Conservation (phyloP, 2,329 filamentous ascomycete genomes). For the Scedosporium boydii region DNA sequence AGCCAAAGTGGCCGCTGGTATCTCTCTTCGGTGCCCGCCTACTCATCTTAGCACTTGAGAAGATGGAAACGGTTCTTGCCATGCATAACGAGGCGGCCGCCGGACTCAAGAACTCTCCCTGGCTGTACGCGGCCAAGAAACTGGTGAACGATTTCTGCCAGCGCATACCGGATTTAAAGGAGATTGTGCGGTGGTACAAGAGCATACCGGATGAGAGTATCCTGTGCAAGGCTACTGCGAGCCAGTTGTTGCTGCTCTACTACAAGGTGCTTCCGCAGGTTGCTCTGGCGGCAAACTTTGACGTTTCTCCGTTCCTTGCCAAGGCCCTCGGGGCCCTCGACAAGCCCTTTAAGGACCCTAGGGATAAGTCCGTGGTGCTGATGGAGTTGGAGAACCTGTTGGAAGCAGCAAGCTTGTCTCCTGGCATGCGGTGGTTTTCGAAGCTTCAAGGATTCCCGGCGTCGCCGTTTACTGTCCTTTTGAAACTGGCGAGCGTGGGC, state of each 20-base stretch:
- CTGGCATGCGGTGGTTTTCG: constrained; percentile 84
- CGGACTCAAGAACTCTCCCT: constrained; percentile 34
- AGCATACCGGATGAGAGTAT: constrained; percentile 57
- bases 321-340: constrained; percentile 56
- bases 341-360: constrained; percentile 36
- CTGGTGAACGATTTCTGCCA: constrained; percentile 67
- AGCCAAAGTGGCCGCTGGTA: constrained; percentile 67
- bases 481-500: constrained; percentile 34
- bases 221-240: constrained; percentile 69
- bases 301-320: constrained; percentile 70
- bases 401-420: constrained; percentile 68
- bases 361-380: constrained; percentile 45
- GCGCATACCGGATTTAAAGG: constrained; percentile 72
- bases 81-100: constrained; percentile 43
- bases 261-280: constrained; percentile 73
- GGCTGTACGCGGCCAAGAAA: constrained; percentile 59
- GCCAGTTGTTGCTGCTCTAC: constrained; percentile 72
- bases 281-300: constrained; percentile 76
- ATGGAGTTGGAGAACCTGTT: constrained; percentile 77
- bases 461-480: constrained; percentile 63
- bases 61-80: constrained; percentile 56
- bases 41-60: constrained; percentile 68
- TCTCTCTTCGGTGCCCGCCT: constrained; percentile 78
- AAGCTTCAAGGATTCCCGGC: constrained; percentile 54
- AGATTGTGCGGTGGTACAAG: constrained; percentile 66